These are phyloP conservation scores for Candida pseudofarinosa DNA, from an alignment of 805 yeast genomes.

Conservation along the genomic window DNA sequence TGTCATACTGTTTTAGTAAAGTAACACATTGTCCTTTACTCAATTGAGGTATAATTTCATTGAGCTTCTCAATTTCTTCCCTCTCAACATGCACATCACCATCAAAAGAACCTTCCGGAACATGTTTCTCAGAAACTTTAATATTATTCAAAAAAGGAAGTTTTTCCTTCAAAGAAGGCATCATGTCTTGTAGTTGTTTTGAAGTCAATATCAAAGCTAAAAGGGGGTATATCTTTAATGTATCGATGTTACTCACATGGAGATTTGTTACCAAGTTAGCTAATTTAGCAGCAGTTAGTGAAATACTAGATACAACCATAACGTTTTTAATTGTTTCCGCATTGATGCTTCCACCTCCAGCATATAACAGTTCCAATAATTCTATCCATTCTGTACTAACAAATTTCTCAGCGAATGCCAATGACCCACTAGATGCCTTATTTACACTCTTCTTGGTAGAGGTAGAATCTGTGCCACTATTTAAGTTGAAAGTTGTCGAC, in stretches of 20 bases:
- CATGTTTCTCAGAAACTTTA: conserved; percentile 6
- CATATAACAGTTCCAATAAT: conserved; percentile 52
- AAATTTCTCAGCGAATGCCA: conserved; percentile 50
- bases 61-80: conserved; percentile 36
- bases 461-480: conserved; percentile 2
- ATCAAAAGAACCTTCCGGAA: background rate
- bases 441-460: conserved; percentile 9
- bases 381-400: conserved; percentile 57
- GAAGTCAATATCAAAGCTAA: conserved; percentile 52
- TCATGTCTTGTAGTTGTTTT: conserved; percentile 38
- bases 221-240: conserved; percentile 50
- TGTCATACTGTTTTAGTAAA: conserved; percentile 44
- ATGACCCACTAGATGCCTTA: conserved; percentile 20
- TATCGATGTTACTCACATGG: conserved; percentile 38
- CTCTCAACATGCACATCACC: conserved; percentile 12
- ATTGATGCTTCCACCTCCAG: conserved; percentile 52
- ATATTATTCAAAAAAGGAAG: conserved; percentile 41
- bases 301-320: conserved; percentile 49
- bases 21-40: conserved; percentile 43
- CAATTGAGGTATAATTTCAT: conserved; percentile 69
- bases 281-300: conserved; percentile 43
- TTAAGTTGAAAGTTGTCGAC: conserved; percentile 5
- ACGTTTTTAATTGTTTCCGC: conserved; percentile 44
- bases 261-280: conserved; percentile 41
- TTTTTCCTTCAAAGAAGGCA: conserved; percentile 51